Evolutionary conservation across 1,284 basidiomycete genomes (phyloP).

Genomic region (Ustilago esculenta): DNA sequence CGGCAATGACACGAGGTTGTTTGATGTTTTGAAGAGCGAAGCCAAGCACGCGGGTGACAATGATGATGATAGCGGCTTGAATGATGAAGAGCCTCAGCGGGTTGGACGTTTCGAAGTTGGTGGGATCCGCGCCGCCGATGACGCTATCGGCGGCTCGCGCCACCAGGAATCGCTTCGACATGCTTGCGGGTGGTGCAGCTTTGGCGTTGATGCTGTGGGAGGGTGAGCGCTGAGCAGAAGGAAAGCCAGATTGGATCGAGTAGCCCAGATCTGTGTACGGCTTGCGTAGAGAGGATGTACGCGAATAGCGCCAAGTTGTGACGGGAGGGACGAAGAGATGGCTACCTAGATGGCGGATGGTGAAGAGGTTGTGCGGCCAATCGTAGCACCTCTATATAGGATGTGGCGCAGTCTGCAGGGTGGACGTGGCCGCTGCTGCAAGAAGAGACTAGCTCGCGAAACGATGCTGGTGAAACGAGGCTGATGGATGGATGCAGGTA

Average conservation of each 20-base stretch:
- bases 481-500: not conserved
- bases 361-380: no score
- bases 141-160: conserved; percentile 65
- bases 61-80: conserved; percentile 73
- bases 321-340: not conserved
- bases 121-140: conserved; percentile 76
- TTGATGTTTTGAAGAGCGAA: conserved; percentile 75
- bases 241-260: not conserved
- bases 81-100: conserved; percentile 86
- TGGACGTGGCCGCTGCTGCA: no score
- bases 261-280: not conserved
- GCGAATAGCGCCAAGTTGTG: not conserved
- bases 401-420: no score
- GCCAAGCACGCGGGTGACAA: conserved; percentile 77
- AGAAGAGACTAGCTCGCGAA: not conserved
- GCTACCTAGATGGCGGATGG: not conserved
- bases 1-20: conserved; percentile 86
- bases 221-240: no score
- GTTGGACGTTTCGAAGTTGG: conserved; percentile 73
- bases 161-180: conserved; percentile 24
- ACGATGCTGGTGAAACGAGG: not conserved
- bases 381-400: not conserved
- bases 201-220: not conserved
- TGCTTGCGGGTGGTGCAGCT: not conserved
- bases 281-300: conserved; percentile 6